Evolutionary conservation across 1,284 basidiomycete genomes (phyloP).

Genomic region (Leccinum fallax): DNA sequence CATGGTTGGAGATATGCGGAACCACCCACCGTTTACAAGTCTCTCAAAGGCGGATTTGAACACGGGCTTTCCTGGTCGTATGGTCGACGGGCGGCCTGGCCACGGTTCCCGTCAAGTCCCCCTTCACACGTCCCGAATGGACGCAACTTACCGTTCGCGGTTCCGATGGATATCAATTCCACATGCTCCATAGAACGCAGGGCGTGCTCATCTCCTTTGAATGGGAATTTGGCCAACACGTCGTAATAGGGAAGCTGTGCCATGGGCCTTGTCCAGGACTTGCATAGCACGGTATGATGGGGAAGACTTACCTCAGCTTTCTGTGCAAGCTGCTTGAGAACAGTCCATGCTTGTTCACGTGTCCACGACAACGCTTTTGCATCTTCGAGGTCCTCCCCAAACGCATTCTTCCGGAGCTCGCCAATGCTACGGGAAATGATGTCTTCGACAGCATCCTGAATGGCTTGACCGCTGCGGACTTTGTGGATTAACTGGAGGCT

Average conservation of each 20-base stretch:
- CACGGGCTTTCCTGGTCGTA: constrained; percentile 90
- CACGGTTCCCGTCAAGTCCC: not conserved
- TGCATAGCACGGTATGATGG: not conserved
- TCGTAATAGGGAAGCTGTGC: constrained; percentile 80
- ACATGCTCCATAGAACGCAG: constrained; percentile 88
- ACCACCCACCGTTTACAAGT: constrained; percentile 69
- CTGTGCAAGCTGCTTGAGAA: constrained; percentile 76
- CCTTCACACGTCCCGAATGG: not conserved
- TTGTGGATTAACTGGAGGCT: constrained; percentile 78
- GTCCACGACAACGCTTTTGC: constrained; percentile 84
- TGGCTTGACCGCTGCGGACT: constrained; percentile 70
- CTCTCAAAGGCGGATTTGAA: constrained; percentile 84
- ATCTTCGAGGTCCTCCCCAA: constrained; percentile 90
- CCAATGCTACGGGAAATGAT: constrained; percentile 79
- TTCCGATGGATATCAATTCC: constrained; percentile 83
- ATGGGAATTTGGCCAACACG: constrained; percentile 82
- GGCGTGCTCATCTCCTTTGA: constrained; percentile 87
- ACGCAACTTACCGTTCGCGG: constrained; percentile 61
- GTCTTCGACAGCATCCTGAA: constrained; percentile 87
- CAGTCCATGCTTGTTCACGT: constrained; percentile 85
- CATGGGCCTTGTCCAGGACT: not conserved
- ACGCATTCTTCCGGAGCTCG: constrained; percentile 89
- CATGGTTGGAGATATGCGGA: not conserved
- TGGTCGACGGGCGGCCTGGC: constrained; percentile 79
- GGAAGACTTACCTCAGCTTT: constrained; percentile 61